These are phyloP conservation scores for Hibiscus syriacus DNA, from an alignment of 345 rosid species.

Conservation along the genomic window DNA sequence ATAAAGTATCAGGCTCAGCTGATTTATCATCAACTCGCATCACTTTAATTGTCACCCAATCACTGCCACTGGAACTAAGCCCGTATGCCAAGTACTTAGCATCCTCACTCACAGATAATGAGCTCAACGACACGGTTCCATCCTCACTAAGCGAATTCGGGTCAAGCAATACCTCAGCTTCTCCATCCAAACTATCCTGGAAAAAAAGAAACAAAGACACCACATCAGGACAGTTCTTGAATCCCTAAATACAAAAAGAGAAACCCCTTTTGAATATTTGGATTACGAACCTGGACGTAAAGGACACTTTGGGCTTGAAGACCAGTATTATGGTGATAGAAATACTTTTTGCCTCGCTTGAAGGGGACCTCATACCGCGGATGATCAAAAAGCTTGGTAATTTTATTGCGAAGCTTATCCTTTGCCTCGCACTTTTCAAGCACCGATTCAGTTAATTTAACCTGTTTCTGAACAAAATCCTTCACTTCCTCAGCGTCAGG, in stretches of 20 bases:
- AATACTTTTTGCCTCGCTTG: conserved; percentile 54
- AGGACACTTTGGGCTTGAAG: conserved; percentile 83
- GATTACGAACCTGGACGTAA: conserved; percentile 54
- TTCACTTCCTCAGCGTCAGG: conserved; percentile 78
- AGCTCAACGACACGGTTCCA: conserved; percentile 71
- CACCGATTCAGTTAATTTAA: conserved; percentile 53
- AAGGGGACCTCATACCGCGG: conserved; percentile 76
- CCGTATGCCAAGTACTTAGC: conserved; percentile 75
- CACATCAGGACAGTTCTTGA: neutral
- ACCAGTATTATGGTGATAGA: conserved; percentile 77
- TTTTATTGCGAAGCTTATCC: conserved; percentile 55
- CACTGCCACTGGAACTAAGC: conserved; percentile 84
- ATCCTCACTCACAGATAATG: conserved; percentile 61
- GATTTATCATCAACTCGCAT: conserved; percentile 57
- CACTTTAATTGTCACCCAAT: conserved; percentile 76
- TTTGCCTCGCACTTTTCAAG: conserved; percentile 49
- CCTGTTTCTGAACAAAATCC: conserved; percentile 69
- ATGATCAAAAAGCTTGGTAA: conserved; percentile 65
- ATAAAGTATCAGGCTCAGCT: conserved; percentile 61
- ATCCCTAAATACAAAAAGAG: neutral
- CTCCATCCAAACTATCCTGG: conserved; percentile 71
- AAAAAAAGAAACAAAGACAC: conserved; percentile 4
- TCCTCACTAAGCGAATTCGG: conserved; percentile 81
- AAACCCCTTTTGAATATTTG: neutral
- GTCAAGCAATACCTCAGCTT: conserved; percentile 71